Percentiles rank a stretch among this genome's conserved stretches.
Conservation (phyloP, 768 basidiomycete species). For the Tremella mesenterica region DNA sequence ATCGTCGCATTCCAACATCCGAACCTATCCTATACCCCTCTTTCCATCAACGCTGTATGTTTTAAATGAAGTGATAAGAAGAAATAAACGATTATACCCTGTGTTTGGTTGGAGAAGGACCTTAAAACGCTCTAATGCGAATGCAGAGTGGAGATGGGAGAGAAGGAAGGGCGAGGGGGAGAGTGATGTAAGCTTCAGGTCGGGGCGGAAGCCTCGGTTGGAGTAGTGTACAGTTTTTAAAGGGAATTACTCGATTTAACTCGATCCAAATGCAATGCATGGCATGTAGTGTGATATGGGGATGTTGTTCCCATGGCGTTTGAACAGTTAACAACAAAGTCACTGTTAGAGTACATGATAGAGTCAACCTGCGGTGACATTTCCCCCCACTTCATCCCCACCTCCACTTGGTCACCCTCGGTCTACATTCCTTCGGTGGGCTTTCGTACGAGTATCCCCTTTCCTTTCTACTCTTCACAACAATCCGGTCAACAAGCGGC, state of each 20-base stretch:
- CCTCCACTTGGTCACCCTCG: no score
- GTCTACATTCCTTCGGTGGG: no score
- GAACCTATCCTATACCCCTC: not conserved
- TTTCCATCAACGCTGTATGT: not conserved
- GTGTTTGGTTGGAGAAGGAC: not conserved
- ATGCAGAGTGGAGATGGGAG: not conserved
- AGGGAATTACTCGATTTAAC: not conserved
- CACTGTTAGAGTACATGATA: no score
- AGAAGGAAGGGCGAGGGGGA: not conserved
- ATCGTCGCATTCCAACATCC: no score
- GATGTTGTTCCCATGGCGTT: no score
- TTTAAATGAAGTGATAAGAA: not conserved
- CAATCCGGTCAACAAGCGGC: not conserved
- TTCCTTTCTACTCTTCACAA: not conserved
- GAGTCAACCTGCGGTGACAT: no score
- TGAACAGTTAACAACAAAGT: no score
- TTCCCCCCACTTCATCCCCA: no score
- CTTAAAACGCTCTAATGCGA: no score
- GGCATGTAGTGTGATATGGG: no score
- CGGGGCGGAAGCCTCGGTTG: slow-evolving; percentile 1
- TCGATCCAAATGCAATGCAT: not conserved
- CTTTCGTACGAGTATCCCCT: no score
- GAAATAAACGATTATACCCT: not conserved
- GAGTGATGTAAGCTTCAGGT: not conserved
- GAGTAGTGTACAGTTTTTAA: not conserved